Percentiles rank a stretch among this genome's conserved stretches.
These are phyloP conservation scores for Metschnikowia similis DNA, from an alignment of 805 yeast species.

Conservation along the genomic window DNA sequence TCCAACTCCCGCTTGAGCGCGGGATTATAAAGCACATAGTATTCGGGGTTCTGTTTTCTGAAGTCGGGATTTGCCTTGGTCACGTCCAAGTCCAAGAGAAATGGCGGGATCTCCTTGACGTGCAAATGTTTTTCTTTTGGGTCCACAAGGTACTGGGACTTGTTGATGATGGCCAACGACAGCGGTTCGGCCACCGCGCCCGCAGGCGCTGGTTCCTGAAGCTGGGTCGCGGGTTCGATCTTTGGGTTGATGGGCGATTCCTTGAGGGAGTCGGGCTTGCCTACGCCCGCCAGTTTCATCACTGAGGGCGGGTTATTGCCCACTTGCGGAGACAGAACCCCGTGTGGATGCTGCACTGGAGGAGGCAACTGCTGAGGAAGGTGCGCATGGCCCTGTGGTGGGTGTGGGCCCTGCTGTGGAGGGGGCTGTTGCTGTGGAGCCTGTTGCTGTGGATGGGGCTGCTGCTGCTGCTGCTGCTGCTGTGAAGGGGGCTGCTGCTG, in stretches of 20 bases:
- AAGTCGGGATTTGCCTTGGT: conserved; percentile 67
- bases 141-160: conserved; percentile 39
- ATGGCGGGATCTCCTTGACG: conserved; percentile 76
- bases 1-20: conserved; percentile 64
- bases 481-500: conserved; percentile 5
- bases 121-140: conserved; percentile 48
- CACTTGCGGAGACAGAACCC: conserved; percentile 1
- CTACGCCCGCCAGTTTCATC: neutral
- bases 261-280: conserved; percentile 1
- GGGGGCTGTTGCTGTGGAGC: neutral
- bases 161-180: conserved; percentile 36
- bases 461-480: conserved; percentile 14
- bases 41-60: conserved; percentile 80
- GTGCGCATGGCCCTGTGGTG: neutral
- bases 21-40: conserved; percentile 87
- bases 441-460: neutral
- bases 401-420: neutral
- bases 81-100: conserved; percentile 74
- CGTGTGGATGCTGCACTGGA: neutral
- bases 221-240: conserved; percentile 13
- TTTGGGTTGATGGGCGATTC: conserved; percentile 14
- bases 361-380: conserved; percentile 4
- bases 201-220: conserved; percentile 17
- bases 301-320: conserved; percentile 1
- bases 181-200: conserved; percentile 12